Evolutionary conservation across 148 eudicot genomes (phyloP).

Genomic region (Nepenthes mirabilis): DNA sequence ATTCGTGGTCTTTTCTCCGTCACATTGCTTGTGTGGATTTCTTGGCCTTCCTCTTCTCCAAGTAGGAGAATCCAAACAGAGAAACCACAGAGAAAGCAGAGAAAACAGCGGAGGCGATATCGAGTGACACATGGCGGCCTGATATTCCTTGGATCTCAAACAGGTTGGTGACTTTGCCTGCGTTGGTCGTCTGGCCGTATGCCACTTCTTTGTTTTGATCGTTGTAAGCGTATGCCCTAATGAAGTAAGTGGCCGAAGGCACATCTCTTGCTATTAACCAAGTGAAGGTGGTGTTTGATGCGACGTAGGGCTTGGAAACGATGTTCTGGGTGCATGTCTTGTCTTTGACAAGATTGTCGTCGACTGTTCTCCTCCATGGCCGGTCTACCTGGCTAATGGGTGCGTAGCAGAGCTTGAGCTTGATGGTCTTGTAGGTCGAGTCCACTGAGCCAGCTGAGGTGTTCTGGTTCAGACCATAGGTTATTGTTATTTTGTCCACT

Average conservation of each 20-base stretch:
- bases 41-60: conserved; percentile 48
- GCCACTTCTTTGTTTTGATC: conserved; percentile 19
- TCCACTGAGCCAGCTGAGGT: conserved; percentile 5
- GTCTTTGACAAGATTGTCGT: conserved; percentile 39
- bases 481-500: conserved; percentile 14
- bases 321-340: conserved; percentile 57
- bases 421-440: conserved; percentile 45
- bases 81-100: conserved; percentile 53
- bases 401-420: conserved; percentile 54
- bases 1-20: too few relatives aligned
- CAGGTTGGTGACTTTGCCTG: conserved; percentile 13
- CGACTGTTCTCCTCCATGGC: conserved; percentile 52
- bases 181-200: conserved; percentile 43
- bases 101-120: conserved; percentile 47
- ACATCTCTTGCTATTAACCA: conserved; percentile 36
- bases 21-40: background rate
- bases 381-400: conserved; percentile 58
- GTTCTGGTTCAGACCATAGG: conserved; percentile 37
- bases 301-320: conserved; percentile 15
- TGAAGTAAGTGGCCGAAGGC: conserved; percentile 53
- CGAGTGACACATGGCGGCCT: conserved; percentile 53
- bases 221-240: conserved; percentile 45
- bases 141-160: conserved; percentile 19
- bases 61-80: conserved; percentile 51
- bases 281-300: conserved; percentile 19